Evolutionary conservation across 1,139 yeast genomes (phyloP).

Genomic region (Pichia inconspicua): DNA sequence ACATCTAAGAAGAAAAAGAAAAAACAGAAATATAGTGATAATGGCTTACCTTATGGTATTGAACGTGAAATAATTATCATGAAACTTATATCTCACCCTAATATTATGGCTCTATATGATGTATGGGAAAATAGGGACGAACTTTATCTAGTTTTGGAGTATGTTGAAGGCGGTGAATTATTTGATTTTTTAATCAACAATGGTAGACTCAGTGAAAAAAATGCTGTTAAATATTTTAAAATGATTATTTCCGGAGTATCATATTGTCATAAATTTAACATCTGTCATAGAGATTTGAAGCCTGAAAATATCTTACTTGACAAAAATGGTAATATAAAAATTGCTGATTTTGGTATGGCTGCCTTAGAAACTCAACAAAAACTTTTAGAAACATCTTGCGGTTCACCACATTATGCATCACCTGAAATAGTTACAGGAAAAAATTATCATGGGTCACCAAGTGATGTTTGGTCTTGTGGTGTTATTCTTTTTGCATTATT

Average conservation of each 20-base stretch:
- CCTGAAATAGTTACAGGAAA: slow-evolving; percentile 78
- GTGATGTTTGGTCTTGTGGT: slow-evolving; percentile 86
- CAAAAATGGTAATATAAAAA: slow-evolving; percentile 57
- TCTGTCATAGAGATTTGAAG: slow-evolving; percentile 74
- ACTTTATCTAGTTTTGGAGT: slow-evolving; percentile 64
- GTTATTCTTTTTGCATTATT: slow-evolving; percentile 68
- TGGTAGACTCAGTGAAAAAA: slow-evolving; percentile 70
- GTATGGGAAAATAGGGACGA: slow-evolving; percentile 82
- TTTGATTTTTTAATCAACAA: slow-evolving; percentile 70
- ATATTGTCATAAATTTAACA: slow-evolving; percentile 75
- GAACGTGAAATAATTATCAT: slow-evolving; percentile 77
- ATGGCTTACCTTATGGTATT: slow-evolving; percentile 67
- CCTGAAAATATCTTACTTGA: slow-evolving; percentile 71
- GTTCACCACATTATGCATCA: slow-evolving; percentile 83
- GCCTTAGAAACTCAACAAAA: slow-evolving; percentile 69
- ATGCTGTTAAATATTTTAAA: slow-evolving; percentile 67
- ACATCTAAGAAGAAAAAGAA: slow-evolving; percentile 10
- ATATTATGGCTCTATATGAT: slow-evolving; percentile 66
- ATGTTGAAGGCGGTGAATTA: slow-evolving; percentile 78
- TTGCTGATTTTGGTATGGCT: slow-evolving; percentile 87
- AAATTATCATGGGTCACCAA: slow-evolving; percentile 73
- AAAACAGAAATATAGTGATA: slow-evolving; percentile 10
- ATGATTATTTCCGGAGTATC: slow-evolving; percentile 73
- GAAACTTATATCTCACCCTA: slow-evolving; percentile 71
- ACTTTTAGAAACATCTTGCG: slow-evolving; percentile 71